These are phyloP conservation scores for Cytospora piceicola DNA, from an alignment of 2,329 filamentous ascomycete species.

Conservation along the genomic window DNA sequence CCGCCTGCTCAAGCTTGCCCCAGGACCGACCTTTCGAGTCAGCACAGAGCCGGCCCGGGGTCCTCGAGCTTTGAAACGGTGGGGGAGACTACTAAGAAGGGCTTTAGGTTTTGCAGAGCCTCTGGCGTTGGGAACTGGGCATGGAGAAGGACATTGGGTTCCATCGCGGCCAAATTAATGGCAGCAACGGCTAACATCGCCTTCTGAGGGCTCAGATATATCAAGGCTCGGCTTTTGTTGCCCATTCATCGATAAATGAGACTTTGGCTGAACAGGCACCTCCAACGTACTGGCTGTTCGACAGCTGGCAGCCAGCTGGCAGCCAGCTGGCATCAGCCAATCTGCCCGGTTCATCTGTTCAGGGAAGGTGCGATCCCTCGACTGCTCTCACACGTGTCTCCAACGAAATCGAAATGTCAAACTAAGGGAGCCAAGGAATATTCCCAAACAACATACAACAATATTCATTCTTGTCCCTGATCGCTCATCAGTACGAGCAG, in stretches of 20 bases:
- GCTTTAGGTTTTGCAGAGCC: background rate
- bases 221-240: background rate
- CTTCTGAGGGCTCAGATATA: background rate
- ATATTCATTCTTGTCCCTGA: no score
- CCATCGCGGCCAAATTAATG: background rate
- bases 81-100: background rate
- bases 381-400: background rate
- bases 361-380: background rate
- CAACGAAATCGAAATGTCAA: no score
- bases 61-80: background rate
- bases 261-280: no score
- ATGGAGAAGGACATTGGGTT: background rate
- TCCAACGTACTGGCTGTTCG: background rate
- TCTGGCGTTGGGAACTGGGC: background rate
- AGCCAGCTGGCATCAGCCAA: background rate
- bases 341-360: background rate
- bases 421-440: no score
- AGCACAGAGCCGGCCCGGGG: slow-evolving; percentile 40
- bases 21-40: slow-evolving; percentile 40
- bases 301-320: background rate
- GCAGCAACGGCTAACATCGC: background rate
- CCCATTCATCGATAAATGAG: background rate
- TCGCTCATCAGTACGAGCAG: slow-evolving; percentile 31
- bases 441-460: no score
- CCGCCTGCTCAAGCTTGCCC: slow-evolving; percentile 39